phyloP scores from a whole-genome alignment of 495 filamentous ascomycete genomes.

The Cercophora samala region DNA sequence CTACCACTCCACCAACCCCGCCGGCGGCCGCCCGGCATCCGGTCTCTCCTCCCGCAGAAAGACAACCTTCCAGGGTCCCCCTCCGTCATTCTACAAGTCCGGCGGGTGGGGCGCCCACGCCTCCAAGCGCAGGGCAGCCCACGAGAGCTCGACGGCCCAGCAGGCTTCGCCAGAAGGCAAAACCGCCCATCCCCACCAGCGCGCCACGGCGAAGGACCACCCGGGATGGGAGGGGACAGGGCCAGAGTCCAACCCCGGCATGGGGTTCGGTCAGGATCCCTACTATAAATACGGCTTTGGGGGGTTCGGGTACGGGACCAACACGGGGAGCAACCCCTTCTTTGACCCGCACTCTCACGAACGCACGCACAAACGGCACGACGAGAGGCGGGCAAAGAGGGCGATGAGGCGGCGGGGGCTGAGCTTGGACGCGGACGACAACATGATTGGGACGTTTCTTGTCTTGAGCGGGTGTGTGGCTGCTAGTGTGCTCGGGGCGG shows the following conservation, averaged over 20 bases:
- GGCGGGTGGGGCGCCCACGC: slow-evolving; percentile 65
- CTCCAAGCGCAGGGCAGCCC: slow-evolving; percentile 47
- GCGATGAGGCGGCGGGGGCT: slow-evolving; percentile 17
- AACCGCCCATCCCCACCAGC: background rate
- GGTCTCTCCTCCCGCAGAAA: slow-evolving; percentile 78
- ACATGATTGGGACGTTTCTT: slow-evolving; percentile 38
- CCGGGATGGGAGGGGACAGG: background rate
- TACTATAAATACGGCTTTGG: slow-evolving; percentile 13
- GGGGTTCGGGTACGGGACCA: slow-evolving; percentile 28
- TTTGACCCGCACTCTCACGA: slow-evolving; percentile 62
- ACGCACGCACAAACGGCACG: slow-evolving; percentile 48
- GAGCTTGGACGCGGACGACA: slow-evolving; percentile 1
- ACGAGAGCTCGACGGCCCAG: slow-evolving; percentile 37
- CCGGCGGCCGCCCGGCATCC: slow-evolving; percentile 70
- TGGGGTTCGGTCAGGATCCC: slow-evolving; percentile 47
- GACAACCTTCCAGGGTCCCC: slow-evolving; percentile 74
- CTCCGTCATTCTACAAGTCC: slow-evolving; percentile 79
- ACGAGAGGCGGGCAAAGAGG: slow-evolving; percentile 36
- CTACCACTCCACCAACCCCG: slow-evolving; percentile 51
- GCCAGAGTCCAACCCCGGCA: slow-evolving; percentile 26
- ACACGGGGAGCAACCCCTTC: slow-evolving; percentile 64
- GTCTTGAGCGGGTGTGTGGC: slow-evolving; percentile 21
- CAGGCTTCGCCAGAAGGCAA: background rate
- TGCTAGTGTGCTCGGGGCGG: slow-evolving; percentile 36
- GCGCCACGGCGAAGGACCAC: background rate